These are phyloP conservation scores for Naganishia antarctica DNA, from an alignment of 768 basidiomycete genomes.

Conservation along the genomic window DNA sequence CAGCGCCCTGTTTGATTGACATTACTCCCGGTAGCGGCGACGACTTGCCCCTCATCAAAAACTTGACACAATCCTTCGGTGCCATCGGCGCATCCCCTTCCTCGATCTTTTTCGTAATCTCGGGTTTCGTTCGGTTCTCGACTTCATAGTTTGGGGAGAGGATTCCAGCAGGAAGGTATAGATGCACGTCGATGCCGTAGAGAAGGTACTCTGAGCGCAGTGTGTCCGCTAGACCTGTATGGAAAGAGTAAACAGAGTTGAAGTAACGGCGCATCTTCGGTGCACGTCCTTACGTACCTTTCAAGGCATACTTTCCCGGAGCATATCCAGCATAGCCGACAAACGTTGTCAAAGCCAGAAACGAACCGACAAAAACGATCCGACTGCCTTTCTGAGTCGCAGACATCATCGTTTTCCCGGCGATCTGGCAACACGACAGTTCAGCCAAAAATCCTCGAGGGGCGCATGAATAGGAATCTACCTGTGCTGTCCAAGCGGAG, in stretches of 20 bases:
- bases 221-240: conserved; percentile 71
- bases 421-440: conserved; percentile 54
- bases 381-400: conserved; percentile 59
- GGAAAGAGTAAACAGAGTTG: background rate
- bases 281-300: conserved; percentile 56
- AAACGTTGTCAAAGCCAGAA: conserved; percentile 68
- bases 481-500: conserved; percentile 57
- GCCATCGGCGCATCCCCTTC: conserved; percentile 62
- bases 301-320: conserved; percentile 76
- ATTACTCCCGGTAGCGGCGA: too few relatives aligned
- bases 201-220: conserved; percentile 73
- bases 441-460: background rate
- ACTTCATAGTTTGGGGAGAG: conserved; percentile 67
- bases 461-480: conserved; percentile 43
- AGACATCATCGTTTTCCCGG: conserved; percentile 62
- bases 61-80: conserved; percentile 61
- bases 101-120: conserved; percentile 70
- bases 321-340: conserved; percentile 75
- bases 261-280: background rate
- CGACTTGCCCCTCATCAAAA: conserved; percentile 59
- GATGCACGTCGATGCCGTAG: conserved; percentile 71
- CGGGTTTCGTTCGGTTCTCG: conserved; percentile 73
- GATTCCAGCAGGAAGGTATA: conserved; percentile 80
- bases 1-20: too few relatives aligned
- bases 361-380: conserved; percentile 70